Evolutionary conservation across 331 rosid genomes (phyloP).

Genomic region (Telfairia occidentalis): DNA sequence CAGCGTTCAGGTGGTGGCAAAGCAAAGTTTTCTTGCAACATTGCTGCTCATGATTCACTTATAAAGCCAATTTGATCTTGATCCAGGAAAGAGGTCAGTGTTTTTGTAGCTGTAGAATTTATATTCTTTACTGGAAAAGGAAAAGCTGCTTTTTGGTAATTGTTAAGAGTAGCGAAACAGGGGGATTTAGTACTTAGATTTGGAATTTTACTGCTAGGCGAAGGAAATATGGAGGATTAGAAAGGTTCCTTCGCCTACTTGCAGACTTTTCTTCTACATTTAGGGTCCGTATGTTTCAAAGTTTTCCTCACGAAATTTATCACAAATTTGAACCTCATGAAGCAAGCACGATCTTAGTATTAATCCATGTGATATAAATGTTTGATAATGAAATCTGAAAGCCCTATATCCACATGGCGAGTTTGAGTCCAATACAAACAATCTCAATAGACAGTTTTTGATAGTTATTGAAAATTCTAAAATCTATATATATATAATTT

Average conservation of each 20-base stretch:
- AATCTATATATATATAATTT: too few relatives aligned
- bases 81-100: slow-evolving; percentile 11
- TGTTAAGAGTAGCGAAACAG: not conserved
- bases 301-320: too few relatives aligned
- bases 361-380: too few relatives aligned
- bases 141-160: not conserved
- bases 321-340: too few relatives aligned
- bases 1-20: not conserved
- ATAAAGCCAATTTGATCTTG: not conserved
- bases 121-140: not conserved
- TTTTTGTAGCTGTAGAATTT: slow-evolving; percentile 14
- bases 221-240: slow-evolving; percentile 3
- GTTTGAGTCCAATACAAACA: too few relatives aligned
- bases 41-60: not conserved
- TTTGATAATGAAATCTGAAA: too few relatives aligned
- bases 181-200: not conserved
- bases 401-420: too few relatives aligned
- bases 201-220: not conserved
- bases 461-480: too few relatives aligned
- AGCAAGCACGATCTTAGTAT: too few relatives aligned
- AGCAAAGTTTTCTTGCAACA: not conserved
- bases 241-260: not conserved
- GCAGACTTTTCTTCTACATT: not conserved
- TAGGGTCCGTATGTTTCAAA: too few relatives aligned
- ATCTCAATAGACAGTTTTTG: too few relatives aligned